These are phyloP conservation scores for Lecanosticta acicola DNA, from an alignment of 2,329 filamentous ascomycete species.

Conservation along the genomic window DNA sequence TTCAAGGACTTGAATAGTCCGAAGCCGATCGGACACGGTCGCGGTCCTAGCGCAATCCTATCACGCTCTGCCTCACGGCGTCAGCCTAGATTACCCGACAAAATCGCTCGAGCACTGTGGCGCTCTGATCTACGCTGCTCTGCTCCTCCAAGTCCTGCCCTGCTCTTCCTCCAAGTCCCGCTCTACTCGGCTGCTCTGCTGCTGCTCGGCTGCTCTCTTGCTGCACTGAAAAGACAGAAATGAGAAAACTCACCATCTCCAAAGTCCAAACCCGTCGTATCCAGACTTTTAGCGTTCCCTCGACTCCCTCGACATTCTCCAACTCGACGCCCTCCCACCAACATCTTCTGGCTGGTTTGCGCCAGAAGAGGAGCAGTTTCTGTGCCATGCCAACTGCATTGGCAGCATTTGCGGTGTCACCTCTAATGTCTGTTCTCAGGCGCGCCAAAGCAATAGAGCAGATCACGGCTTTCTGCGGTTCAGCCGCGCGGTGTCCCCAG, in stretches of 20 bases:
- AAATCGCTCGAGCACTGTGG: too few relatives aligned
- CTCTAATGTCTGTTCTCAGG: slow-evolving; percentile 69
- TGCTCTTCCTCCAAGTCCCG: too few relatives aligned
- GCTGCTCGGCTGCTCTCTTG: too few relatives aligned
- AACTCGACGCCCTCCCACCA: slow-evolving; percentile 99
- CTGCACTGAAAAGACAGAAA: too few relatives aligned
- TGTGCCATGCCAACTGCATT: slow-evolving; percentile 94
- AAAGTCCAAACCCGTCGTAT: slow-evolving; percentile 97
- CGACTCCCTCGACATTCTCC: slow-evolving; percentile 79
- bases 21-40: neutral
- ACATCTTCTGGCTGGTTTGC: slow-evolving; percentile 90
- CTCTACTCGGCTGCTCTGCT: too few relatives aligned
- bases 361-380: slow-evolving; percentile 95
- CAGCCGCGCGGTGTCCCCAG: slow-evolving; percentile 95
- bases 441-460: slow-evolving; percentile 92
- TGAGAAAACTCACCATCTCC: slow-evolving; percentile 65
- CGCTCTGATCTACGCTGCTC: too few relatives aligned
- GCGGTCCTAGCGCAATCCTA: slow-evolving; percentile 25
- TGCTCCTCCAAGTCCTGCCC: too few relatives aligned
- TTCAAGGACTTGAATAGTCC: neutral
- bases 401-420: slow-evolving; percentile 67
- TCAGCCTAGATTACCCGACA: too few relatives aligned
- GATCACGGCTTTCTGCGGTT: slow-evolving; percentile 97
- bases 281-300: slow-evolving; percentile 94
- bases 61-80: slow-evolving; percentile 24